A percentile compares a stretch with the other conserved stretches of the same genome.
Conservation (phyloP, 2,329 filamentous ascomycete species). For the Microdochium trichocladiopsis region DNA sequence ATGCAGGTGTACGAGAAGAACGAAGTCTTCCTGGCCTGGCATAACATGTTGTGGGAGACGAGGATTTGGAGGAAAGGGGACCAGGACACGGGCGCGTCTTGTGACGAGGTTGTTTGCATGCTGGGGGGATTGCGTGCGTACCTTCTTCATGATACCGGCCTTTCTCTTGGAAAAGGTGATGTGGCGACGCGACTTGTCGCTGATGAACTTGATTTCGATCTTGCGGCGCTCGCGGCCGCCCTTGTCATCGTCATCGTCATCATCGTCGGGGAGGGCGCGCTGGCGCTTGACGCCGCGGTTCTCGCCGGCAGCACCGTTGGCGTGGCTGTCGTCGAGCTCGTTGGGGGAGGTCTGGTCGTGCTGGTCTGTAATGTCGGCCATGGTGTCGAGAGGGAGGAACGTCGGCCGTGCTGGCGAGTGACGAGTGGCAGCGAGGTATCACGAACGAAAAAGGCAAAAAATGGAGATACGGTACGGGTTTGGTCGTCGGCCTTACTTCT, state of each 20-base stretch:
- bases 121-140: constrained; percentile 34
- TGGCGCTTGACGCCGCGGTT: constrained; percentile 83
- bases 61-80: background rate
- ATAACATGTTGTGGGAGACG: too few species aligned
- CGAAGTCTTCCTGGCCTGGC: too few species aligned
- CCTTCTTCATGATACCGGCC: constrained; percentile 99
- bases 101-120: background rate
- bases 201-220: constrained; percentile 99
- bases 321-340: constrained; percentile 66
- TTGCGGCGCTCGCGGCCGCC: constrained; percentile 95
- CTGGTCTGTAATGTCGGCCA: constrained; percentile 76
- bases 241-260: constrained; percentile 97
- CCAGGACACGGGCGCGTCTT: background rate
- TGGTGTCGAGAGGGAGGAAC: constrained; percentile 28
- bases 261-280: constrained; percentile 81
- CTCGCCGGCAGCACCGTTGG: constrained; percentile 64
- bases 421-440: constrained; percentile 25
- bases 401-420: constrained; percentile 4
- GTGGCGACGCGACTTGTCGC: constrained; percentile 98
- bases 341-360: constrained; percentile 70
- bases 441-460: constrained; percentile 46
- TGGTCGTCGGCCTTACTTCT: constrained; percentile 62
- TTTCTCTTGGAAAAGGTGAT: constrained; percentile 99
- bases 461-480: constrained; percentile 56
- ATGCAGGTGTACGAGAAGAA: too few species aligned